Percentiles rank a stretch among this genome's conserved stretches.
Conservation (phyloP, 1,284 basidiomycete species). For the Marasmius sp. region DNA sequence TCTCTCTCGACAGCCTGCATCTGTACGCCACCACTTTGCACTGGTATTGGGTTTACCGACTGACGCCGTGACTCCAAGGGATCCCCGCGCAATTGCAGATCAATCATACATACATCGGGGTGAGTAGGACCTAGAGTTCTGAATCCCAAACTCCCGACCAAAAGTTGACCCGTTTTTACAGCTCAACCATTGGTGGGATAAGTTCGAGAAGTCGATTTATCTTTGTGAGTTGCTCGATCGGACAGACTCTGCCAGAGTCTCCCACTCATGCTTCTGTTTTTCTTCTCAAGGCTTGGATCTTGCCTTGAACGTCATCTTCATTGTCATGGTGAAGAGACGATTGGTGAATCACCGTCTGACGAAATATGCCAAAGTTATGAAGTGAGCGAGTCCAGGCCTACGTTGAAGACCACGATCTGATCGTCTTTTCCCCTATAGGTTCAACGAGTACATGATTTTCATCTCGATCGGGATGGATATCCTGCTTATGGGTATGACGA, state of each 20-base stretch:
- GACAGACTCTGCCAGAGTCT: too few relatives aligned
- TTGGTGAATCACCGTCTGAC: background rate
- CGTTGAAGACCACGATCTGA: too few relatives aligned
- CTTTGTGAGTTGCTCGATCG: too few relatives aligned
- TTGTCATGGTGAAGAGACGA: constrained; percentile 4
- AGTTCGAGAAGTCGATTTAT: too few relatives aligned
- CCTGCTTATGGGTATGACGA: background rate
- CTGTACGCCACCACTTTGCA: background rate
- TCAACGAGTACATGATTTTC: constrained; percentile 5
- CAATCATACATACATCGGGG: constrained; percentile 1
- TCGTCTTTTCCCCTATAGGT: background rate
- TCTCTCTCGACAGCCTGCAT: background rate
- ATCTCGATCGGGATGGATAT: constrained; percentile 4
- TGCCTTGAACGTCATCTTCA: constrained; percentile 1
- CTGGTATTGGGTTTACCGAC: background rate
- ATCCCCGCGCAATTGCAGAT: constrained; percentile 4
- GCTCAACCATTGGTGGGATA: background rate
- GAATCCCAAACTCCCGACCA: too few relatives aligned
- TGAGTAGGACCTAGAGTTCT: too few relatives aligned
- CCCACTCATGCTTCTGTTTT: too few relatives aligned
- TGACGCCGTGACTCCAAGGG: background rate
- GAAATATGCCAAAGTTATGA: constrained; percentile 2
- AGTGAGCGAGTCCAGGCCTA: background rate
- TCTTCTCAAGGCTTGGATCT: background rate
- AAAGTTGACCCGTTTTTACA: background rate